Evolutionary conservation across 2,329 filamentous ascomycete species (phyloP), one percentile per base, ranked within the genome.

Genomic region (Fusarium albosuccineum): DNA sequence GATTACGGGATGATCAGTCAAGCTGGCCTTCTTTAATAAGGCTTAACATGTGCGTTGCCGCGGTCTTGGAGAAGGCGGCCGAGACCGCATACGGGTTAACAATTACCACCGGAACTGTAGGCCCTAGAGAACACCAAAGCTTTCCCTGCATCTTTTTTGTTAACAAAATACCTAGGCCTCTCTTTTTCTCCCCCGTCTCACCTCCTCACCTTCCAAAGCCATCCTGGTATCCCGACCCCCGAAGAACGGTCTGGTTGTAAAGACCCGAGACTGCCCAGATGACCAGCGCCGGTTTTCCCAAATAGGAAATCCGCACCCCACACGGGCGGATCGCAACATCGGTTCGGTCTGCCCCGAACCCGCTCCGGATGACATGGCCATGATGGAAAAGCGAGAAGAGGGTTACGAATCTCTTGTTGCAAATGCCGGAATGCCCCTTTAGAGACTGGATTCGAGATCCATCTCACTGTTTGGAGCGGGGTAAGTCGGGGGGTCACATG

Each of bases 221-320:
- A 44, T 58, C 37, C 39, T 49, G 45, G 41, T 39, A 58, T 52
- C 42, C 60, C 54, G 61, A 45, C 17, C 42, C 27, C 42, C 13
- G 41, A 45, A 29, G 42, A 6, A 36, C 30, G n/a, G 27, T 42
- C 27, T 36, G 46, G 22, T 22, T 22, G 39, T 53, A 4, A 16
- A 8, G 44, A 36, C n/a, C 39, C 46, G 41, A 52, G n/a, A 22
- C 29, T 29, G 29, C 10, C 40, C 55, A 40, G 37, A 45, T 54
- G 57, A 55, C 55, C 49, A 48, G 5, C 11, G 33, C 30, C 70
- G 70, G 70, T 42, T 67, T 65, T 66, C 70, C 70, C 30, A 42
- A 64, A 60, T 48, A 34, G 69, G 70, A 57, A 66, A 66, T 50
- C 67, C 67, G 67, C 50, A 46, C 30, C 54, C 42, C 59, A 48